Conservation (phyloP, 1,284 basidiomycete genomes). For the Heimioporus retisporus region DNA sequence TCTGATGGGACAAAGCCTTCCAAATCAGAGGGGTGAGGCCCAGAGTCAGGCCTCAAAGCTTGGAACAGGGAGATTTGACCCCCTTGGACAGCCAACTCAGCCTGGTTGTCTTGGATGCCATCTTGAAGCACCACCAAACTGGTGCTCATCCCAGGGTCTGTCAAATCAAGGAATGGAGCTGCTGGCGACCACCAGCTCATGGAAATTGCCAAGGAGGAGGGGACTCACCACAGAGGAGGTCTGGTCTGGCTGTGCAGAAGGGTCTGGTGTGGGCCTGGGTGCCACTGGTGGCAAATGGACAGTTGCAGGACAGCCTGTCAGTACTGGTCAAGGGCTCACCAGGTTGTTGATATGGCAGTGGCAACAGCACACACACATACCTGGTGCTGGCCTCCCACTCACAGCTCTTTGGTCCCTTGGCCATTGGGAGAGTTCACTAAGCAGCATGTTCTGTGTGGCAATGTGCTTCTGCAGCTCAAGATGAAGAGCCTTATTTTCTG, state of each 20-base stretch:
- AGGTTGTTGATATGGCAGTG: too few species aligned
- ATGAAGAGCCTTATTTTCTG: slow-evolving; percentile 6
- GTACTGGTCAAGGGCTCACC: too few species aligned
- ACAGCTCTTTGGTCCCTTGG: not conserved
- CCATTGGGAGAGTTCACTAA: not conserved
- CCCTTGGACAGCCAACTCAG: not conserved
- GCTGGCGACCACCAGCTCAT: too few species aligned
- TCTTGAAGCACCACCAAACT: not conserved
- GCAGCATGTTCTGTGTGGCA: slow-evolving; percentile 6
- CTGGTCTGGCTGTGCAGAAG: too few species aligned
- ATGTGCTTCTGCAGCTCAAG: slow-evolving; percentile 10
- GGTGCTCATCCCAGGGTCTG: too few species aligned
- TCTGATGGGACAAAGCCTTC: not conserved
- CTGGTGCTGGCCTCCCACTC: not conserved
- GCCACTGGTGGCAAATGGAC: too few species aligned
- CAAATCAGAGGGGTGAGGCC: not conserved
- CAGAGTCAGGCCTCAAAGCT: not conserved
- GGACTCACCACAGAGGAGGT: too few species aligned
- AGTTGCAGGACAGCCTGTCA: not conserved
- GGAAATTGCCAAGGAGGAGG: too few species aligned
- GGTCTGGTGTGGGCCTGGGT: too few species aligned
- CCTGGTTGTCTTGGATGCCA: not conserved
- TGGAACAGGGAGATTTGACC: not conserved
- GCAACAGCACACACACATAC: not conserved
- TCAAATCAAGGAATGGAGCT: too few species aligned